These are phyloP conservation scores for Paraglomus occultum DNA, from an alignment of 192 early-diverging fungal species.

Conservation along the genomic window DNA sequence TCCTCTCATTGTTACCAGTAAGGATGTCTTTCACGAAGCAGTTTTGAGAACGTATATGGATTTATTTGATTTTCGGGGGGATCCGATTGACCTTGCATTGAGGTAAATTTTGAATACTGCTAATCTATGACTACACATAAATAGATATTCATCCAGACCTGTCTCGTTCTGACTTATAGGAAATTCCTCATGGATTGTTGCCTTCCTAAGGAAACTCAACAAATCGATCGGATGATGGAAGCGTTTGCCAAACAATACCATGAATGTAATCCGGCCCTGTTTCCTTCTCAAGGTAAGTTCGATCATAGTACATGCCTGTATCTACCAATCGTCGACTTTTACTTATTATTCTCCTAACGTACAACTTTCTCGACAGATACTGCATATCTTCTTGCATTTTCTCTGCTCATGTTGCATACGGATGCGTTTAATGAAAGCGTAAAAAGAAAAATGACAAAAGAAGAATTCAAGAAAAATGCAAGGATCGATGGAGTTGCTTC, in stretches of 20 bases:
- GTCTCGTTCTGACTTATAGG: conserved; percentile 31
- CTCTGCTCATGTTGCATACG: conserved; percentile 76
- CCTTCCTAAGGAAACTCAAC: conserved; percentile 74
- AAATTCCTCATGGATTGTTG: conserved; percentile 65
- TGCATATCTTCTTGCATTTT: conserved; percentile 73
- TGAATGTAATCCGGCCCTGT: conserved; percentile 60
- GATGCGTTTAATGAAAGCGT: conserved; percentile 82
- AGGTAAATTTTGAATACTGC: conserved; percentile 28
- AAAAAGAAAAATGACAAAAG: conserved; percentile 72
- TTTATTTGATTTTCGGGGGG: conserved; percentile 55
- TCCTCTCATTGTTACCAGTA: too few species aligned
- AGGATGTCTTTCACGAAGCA: conserved; percentile 48
- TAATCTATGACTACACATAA: neutral
- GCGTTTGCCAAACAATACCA: conserved; percentile 71
- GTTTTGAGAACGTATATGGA: conserved; percentile 55
- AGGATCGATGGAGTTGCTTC: conserved; percentile 57
- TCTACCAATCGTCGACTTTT: too few species aligned
- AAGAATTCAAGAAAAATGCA: conserved; percentile 68
- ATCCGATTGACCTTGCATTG: conserved; percentile 61
- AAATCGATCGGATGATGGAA: conserved; percentile 76
- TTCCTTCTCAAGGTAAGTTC: conserved; percentile 43
- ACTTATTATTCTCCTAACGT: conserved; percentile 6
- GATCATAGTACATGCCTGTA: neutral
- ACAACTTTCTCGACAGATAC: conserved; percentile 44
- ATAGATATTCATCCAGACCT: neutral